Conservation (phyloP, 176 grass and related monocot genomes). For the Zoysia pacifica region DNA sequence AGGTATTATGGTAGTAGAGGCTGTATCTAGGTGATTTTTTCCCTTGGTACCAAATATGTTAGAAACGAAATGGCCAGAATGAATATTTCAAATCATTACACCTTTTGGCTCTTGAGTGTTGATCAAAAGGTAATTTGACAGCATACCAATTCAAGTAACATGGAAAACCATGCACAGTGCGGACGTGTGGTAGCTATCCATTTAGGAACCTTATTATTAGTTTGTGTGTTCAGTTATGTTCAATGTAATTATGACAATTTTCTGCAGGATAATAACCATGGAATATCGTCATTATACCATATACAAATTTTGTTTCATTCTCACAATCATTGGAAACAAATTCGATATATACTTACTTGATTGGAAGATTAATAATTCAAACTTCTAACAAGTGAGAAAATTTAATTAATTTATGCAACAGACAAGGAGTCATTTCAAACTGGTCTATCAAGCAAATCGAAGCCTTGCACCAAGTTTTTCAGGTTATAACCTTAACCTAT, state of each 20-base stretch:
- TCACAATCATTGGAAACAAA: constrained; percentile 39
- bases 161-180: background rate
- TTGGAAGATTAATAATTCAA: constrained; percentile 55
- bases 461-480: constrained; percentile 99
- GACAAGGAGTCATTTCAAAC: constrained; percentile 95
- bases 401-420: constrained; percentile 98
- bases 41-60: background rate
- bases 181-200: background rate
- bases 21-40: background rate
- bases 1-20: background rate
- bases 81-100: background rate
- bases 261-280: constrained; percentile 39
- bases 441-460: constrained; percentile 98
- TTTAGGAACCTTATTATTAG: constrained; percentile 1
- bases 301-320: constrained; percentile 36
- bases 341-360: constrained; percentile 46
- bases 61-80: background rate
- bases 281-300: constrained; percentile 29
- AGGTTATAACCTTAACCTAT: constrained; percentile 91
- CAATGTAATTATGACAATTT: constrained; percentile 8
- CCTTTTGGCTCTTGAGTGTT: constrained; percentile 18
- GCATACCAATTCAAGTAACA: constrained; percentile 1
- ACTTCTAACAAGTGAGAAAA: constrained; percentile 62
- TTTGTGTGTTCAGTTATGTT: background rate
- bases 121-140: constrained; percentile 16